Percentiles rank a stretch among this genome's conserved stretches.
phyloP scores from a whole-genome alignment of 192 early-diverging fungal genomes.

The Gryganskiella cystojenkinii region DNA sequence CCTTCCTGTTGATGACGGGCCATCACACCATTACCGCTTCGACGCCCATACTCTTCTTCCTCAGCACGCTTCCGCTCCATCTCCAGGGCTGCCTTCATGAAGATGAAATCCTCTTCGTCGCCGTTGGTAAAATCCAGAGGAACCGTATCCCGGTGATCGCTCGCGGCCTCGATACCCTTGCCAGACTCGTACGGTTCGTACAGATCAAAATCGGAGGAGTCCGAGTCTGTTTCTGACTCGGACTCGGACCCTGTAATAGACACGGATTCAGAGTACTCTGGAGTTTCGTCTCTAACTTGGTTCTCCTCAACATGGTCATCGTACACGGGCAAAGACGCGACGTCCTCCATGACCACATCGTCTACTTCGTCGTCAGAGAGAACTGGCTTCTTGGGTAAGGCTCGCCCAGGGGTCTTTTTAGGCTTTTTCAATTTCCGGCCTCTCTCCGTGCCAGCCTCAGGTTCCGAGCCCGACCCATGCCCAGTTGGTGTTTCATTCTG shows the following conservation, averaged over 20 bases:
- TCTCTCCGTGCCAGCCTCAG: constrained; percentile 10
- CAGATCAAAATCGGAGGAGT: constrained; percentile 50
- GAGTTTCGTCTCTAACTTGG: constrained; percentile 23
- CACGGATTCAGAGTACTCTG: constrained; percentile 33
- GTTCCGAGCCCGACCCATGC: constrained; percentile 42
- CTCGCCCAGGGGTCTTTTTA: constrained; percentile 7
- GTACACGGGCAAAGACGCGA: background rate
- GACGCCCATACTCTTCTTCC: constrained; percentile 38
- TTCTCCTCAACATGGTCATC: constrained; percentile 3
- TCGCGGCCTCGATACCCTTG: constrained; percentile 11
- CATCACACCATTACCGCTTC: constrained; percentile 10
- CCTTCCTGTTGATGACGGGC: constrained; percentile 4
- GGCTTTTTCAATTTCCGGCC: constrained; percentile 30
- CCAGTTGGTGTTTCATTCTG: background rate
- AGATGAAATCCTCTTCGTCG: constrained; percentile 59
- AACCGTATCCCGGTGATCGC: constrained; percentile 19
- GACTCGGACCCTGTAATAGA: constrained; percentile 37
- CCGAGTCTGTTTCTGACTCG: constrained; percentile 46
- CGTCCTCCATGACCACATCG: constrained; percentile 11
- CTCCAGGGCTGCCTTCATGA: constrained; percentile 56
- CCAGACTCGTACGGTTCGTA: constrained; percentile 43
- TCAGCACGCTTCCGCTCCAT: constrained; percentile 46
- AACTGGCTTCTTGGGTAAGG: constrained; percentile 18
- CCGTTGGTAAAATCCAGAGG: constrained; percentile 29
- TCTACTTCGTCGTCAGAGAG: constrained; percentile 23